A percentile compares a stretch with the other conserved stretches of the same genome.
Conservation (phyloP, 1,284 basidiomycete species). For the Apiotrichum gracile region DNA sequence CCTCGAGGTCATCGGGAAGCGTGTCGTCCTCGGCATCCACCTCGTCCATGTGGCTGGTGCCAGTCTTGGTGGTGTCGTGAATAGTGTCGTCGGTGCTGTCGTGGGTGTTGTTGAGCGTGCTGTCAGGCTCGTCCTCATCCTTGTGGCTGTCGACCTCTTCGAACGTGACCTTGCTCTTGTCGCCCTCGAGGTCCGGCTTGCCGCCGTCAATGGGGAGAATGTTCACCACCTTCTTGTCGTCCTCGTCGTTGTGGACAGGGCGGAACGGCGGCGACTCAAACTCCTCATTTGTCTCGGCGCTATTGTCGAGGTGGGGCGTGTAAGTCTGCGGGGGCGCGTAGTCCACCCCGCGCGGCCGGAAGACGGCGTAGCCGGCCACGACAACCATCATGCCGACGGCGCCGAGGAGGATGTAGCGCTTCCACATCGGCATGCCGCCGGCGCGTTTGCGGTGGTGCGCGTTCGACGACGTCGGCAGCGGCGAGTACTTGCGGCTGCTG, state of each 20-base stretch:
- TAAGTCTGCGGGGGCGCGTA: constrained; percentile 25
- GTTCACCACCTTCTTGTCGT: constrained; percentile 14
- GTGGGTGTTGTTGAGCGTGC: no score
- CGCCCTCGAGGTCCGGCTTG: constrained; percentile 29
- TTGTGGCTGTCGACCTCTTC: neutral
- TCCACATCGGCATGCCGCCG: constrained; percentile 34
- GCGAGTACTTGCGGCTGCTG: constrained; percentile 36
- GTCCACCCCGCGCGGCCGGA: neutral
- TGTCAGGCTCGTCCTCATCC: neutral
- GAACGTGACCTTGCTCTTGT: constrained; percentile 7
- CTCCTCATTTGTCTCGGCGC: constrained; percentile 22
- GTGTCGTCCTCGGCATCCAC: constrained; percentile 10
- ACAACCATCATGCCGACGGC: constrained; percentile 3
- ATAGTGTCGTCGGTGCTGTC: no score
- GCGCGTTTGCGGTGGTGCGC: constrained; percentile 21
- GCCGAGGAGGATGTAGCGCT: constrained; percentile 32
- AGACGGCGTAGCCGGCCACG: neutral
- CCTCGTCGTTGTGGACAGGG: constrained; percentile 19
- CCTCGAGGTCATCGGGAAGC: constrained; percentile 2
- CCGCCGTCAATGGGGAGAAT: constrained; percentile 3
- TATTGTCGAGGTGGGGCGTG: constrained; percentile 27
- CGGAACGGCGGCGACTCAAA: constrained; percentile 41
- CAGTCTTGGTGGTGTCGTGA: neutral
- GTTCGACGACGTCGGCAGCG: constrained; percentile 35
- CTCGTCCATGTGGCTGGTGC: constrained; percentile 13